Conservation (phyloP, 768 basidiomycete genomes). For the Cantharellus cinnabarinus region DNA sequence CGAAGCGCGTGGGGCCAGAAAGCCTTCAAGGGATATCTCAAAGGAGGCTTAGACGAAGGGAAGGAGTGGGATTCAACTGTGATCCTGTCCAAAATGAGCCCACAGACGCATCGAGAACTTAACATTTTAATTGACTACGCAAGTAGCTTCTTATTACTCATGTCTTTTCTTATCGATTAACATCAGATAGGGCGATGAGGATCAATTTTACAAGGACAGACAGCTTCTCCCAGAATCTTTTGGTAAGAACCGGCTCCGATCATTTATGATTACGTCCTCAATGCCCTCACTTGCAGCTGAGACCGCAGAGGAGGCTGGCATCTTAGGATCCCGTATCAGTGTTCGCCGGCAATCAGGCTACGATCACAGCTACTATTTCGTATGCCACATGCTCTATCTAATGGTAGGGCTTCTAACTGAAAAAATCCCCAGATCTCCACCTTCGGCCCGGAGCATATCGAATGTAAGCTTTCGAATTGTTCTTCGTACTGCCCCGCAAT, state of each 20-base stretch:
- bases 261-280: background rate
- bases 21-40: conserved; percentile 72
- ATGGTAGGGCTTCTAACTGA: background rate
- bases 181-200: conserved; percentile 41
- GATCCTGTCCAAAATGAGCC: conserved; percentile 33
- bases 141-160: conserved; percentile 13
- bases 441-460: conserved; percentile 75
- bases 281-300: conserved; percentile 18
- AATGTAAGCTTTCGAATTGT: conserved; percentile 33
- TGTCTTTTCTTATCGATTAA: background rate
- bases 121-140: conserved; percentile 79
- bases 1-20: conserved; percentile 82
- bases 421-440: conserved; percentile 48
- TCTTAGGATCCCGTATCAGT: conserved; percentile 52
- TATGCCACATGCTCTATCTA: conserved; percentile 11
- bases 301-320: conserved; percentile 53
- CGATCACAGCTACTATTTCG: conserved; percentile 83
- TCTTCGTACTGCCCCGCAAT: background rate
- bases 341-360: conserved; percentile 69
- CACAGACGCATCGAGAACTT: conserved; percentile 31
- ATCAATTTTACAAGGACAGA: conserved; percentile 65
- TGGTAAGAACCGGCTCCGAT: conserved; percentile 5
- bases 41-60: conserved; percentile 59
- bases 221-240: conserved; percentile 88
- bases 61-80: conserved; percentile 69